A percentile compares a stretch with the other conserved stretches of the same genome.
Conservation (phyloP, 108 stramenopile genomes). For the Nitzschia palea region DNA sequence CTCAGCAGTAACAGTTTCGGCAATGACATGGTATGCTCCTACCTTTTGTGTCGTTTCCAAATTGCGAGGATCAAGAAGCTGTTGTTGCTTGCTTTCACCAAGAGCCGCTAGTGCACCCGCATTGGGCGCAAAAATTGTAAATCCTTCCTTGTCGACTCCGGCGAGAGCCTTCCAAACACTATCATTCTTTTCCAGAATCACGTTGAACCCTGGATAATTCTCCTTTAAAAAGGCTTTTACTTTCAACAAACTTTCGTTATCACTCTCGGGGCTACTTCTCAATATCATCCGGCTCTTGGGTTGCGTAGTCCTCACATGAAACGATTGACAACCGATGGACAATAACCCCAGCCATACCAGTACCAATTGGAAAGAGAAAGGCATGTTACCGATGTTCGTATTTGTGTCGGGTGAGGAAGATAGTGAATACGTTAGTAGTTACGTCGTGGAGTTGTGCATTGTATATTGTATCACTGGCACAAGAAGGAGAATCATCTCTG, state of each 20-base stretch:
- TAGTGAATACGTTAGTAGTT: too few relatives aligned
- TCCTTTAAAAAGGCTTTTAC: constrained; percentile 24
- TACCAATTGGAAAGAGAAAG: too few relatives aligned
- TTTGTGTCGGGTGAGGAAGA: too few relatives aligned
- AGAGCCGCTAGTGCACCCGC: constrained; percentile 43
- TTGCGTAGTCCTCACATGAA: too few relatives aligned
- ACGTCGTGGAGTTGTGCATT: too few relatives aligned
- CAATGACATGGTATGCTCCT: constrained; percentile 66
- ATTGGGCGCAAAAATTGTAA: constrained; percentile 67
- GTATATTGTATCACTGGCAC: too few relatives aligned
- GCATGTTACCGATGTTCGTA: too few relatives aligned
- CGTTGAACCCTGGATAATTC: constrained; percentile 37
- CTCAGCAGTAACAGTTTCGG: constrained; percentile 61
- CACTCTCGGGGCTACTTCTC: background rate
- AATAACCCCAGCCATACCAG: too few relatives aligned
- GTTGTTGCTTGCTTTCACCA: constrained; percentile 48
- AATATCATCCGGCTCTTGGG: background rate
- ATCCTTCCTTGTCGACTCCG: constrained; percentile 38
- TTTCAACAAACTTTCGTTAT: constrained; percentile 13
- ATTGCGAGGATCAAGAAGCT: constrained; percentile 64
- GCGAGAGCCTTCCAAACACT: constrained; percentile 42
- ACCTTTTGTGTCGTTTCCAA: constrained; percentile 62
- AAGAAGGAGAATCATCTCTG: too few relatives aligned
- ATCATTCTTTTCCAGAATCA: constrained; percentile 37
- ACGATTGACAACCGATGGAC: too few relatives aligned